phyloP scores from a whole-genome alignment of 768 basidiomycete species.

The Mycena amicta region DNA sequence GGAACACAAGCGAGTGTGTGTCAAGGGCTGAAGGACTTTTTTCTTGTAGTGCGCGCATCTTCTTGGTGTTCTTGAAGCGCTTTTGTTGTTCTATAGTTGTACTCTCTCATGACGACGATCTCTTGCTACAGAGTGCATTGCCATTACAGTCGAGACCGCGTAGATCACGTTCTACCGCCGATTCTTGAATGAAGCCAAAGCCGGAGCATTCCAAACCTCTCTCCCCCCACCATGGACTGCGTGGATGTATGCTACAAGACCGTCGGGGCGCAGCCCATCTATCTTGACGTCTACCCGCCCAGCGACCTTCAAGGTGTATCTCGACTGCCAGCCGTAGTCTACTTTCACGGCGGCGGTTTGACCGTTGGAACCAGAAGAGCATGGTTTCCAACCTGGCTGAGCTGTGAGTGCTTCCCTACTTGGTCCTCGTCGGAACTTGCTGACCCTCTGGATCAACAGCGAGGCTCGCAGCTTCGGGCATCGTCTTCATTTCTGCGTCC shows the following conservation, averaged over 20 bases:
- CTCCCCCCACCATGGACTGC: slow-evolving; percentile 13
- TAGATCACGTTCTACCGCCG: no score
- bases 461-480: slow-evolving; percentile 48
- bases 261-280: slow-evolving; percentile 26
- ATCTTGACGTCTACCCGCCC: slow-evolving; percentile 38
- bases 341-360: slow-evolving; percentile 60
- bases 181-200: background rate
- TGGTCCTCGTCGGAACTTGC: slow-evolving; percentile 9
- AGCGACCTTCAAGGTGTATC: slow-evolving; percentile 11
- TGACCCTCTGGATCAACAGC: slow-evolving; percentile 32
- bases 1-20: slow-evolving; percentile 73
- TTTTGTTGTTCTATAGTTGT: background rate
- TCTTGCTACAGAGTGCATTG: no score
- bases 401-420: no score
- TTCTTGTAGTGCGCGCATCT: background rate
- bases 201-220: no score
- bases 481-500: slow-evolving; percentile 63
- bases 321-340: slow-evolving; percentile 41
- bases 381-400: slow-evolving; percentile 71
- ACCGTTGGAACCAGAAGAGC: slow-evolving; percentile 58
- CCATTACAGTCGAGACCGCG: no score
- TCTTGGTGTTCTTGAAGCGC: background rate
- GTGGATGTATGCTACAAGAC: slow-evolving; percentile 41
- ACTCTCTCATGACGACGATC: no score
- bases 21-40: slow-evolving; percentile 20